Percentiles rank a stretch among this genome's conserved stretches.
These are phyloP conservation scores for Pulveroboletus sp. DNA, from an alignment of 768 basidiomycete species.

Conservation along the genomic window DNA sequence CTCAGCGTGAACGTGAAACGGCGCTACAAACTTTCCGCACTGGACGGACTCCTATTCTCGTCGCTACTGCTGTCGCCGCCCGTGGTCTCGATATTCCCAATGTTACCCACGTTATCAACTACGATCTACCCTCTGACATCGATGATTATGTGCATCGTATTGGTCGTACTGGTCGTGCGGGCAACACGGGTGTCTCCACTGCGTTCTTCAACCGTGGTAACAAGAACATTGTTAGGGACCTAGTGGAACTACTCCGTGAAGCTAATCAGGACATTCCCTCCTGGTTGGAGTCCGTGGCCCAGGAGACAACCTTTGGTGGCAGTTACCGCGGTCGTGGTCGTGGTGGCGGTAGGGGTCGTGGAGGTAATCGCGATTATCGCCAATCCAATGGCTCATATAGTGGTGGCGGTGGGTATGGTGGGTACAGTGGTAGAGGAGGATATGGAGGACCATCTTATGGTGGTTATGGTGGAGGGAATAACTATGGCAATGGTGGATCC, in stretches of 20 bases:
- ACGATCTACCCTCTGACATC: constrained; percentile 95
- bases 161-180: constrained; percentile 97
- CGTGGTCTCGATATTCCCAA: constrained; percentile 99
- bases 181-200: constrained; percentile 92
- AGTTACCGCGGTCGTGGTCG: constrained; percentile 55
- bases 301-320: constrained; percentile 72
- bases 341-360: constrained; percentile 34
- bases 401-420: constrained; percentile 33
- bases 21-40: constrained; percentile 94
- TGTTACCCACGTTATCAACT: constrained; percentile 98
- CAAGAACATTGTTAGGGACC: constrained; percentile 85
- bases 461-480: constrained; percentile 23
- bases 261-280: constrained; percentile 92
- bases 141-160: constrained; percentile 99
- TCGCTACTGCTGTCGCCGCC: constrained; percentile 97
- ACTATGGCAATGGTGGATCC: constrained; percentile 31
- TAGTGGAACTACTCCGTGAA: constrained; percentile 90
- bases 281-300: constrained; percentile 86
- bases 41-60: constrained; percentile 92
- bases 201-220: constrained; percentile 96
- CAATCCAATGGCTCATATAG: constrained; percentile 25
- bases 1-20: constrained; percentile 95
- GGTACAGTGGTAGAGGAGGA: constrained; percentile 35
- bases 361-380: constrained; percentile 35
- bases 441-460: constrained; percentile 37